Evolutionary conservation across 345 rosid species (phyloP).

Genomic region (Adansonia digitata): DNA sequence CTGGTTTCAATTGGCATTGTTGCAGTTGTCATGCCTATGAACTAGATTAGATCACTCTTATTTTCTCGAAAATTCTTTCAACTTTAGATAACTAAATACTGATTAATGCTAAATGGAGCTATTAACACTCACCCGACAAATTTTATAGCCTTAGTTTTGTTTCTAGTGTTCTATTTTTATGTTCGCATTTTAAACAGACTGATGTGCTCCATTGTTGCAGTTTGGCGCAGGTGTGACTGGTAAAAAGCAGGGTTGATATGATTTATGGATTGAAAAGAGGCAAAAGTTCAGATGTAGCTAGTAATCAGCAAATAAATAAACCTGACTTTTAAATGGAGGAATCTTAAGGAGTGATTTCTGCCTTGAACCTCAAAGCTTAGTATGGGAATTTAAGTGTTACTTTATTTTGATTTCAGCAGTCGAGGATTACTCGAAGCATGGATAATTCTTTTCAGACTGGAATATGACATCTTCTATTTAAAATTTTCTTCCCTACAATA

Average conservation of each 20-base stretch:
- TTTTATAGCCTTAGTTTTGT: background rate
- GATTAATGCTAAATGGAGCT: background rate
- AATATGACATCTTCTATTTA: background rate
- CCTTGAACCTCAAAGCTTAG: slow-evolving; percentile 2
- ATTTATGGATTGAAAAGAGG: slow-evolving; percentile 6
- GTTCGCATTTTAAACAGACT: background rate
- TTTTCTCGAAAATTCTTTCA: background rate
- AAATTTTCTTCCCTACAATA: background rate
- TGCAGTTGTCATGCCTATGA: background rate
- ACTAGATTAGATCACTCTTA: background rate
- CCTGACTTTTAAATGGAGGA: slow-evolving; percentile 15
- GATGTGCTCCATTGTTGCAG: slow-evolving; percentile 34
- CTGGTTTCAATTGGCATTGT: background rate
- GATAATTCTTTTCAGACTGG: background rate
- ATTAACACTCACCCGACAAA: background rate
- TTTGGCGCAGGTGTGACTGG: slow-evolving; percentile 81
- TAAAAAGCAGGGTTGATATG: slow-evolving; percentile 44
- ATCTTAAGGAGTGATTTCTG: background rate
- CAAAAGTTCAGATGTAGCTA: slow-evolving; percentile 1
- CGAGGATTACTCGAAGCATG: background rate
- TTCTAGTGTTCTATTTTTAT: background rate
- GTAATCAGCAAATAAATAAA: slow-evolving; percentile 37
- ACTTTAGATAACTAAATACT: background rate
- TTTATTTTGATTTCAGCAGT: background rate
- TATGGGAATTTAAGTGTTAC: slow-evolving; percentile 9